phyloP scores from a whole-genome alignment of 805 yeast species.

The Kazachstania taianensis region DNA sequence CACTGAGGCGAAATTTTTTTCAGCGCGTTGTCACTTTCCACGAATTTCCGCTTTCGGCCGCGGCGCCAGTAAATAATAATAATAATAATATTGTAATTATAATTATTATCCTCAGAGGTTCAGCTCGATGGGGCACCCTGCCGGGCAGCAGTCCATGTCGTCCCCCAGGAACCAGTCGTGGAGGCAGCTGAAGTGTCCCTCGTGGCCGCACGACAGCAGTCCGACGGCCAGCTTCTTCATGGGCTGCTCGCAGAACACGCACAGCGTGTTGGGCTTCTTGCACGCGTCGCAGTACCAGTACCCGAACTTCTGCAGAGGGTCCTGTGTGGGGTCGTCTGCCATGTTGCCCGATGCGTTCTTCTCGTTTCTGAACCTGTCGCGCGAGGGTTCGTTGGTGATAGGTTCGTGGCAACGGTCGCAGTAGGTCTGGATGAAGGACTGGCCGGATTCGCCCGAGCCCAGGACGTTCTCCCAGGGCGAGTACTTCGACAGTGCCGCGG shows the following conservation, averaged over 20 bases:
- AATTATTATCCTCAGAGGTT: constrained; percentile 1
- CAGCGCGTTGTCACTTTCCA: background rate
- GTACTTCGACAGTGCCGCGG: constrained; percentile 26
- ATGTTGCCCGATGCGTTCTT: constrained; percentile 16
- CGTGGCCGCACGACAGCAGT: constrained; percentile 69
- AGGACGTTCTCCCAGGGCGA: constrained; percentile 27
- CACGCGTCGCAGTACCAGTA: constrained; percentile 83
- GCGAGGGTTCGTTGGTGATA: constrained; percentile 49
- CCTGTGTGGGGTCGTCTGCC: constrained; percentile 25
- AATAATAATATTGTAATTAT: background rate
- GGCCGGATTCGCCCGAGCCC: constrained; percentile 17
- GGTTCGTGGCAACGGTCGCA: constrained; percentile 53
- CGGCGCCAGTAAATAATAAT: constrained; percentile 10
- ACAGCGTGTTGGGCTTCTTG: constrained; percentile 47
- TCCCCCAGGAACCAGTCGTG: constrained; percentile 64
- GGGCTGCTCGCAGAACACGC: constrained; percentile 70
- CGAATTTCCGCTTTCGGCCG: no score
- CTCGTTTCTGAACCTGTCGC: constrained; percentile 27
- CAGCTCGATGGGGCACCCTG: constrained; percentile 38
- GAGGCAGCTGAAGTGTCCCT: constrained; percentile 76
- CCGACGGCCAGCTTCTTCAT: constrained; percentile 59
- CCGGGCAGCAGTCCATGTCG: constrained; percentile 65
- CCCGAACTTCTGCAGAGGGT: constrained; percentile 39
- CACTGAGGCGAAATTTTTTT: background rate
- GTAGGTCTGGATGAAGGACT: constrained; percentile 40